These are phyloP conservation scores for Fusarium odoratissimum DNA, from an alignment of 2,329 filamentous ascomycete genomes.

Conservation along the genomic window DNA sequence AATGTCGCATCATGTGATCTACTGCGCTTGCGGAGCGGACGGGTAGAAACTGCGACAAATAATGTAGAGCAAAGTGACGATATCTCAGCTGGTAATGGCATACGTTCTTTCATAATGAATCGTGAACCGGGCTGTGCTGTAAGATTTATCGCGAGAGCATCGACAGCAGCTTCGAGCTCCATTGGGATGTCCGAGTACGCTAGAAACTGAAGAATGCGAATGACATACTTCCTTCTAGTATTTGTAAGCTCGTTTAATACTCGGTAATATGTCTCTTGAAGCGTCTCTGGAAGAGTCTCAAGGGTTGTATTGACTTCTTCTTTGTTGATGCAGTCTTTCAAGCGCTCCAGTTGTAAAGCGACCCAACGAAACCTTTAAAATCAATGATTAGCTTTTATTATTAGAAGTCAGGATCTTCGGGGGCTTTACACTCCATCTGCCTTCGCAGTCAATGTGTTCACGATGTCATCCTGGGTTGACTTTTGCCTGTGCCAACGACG, in stretches of 20 bases:
- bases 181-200: fast-evolving
- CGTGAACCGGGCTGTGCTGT: fast-evolving
- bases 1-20: no score
- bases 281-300: fast-evolving
- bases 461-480: fast-evolving
- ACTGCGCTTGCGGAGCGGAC: no score
- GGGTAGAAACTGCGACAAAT: background rate
- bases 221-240: fast-evolving
- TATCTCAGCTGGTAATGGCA: background rate
- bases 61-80: fast-evolving
- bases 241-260: fast-evolving
- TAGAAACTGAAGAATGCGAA: fast-evolving
- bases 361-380: background rate
- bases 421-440: background rate
- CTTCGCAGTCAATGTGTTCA: fast-evolving
- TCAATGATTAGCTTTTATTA: fast-evolving
- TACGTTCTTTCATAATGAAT: fast-evolving
- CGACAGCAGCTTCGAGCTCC: fast-evolving
- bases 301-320: fast-evolving
- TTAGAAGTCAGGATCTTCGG: fast-evolving
- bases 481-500: background rate
- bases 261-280: background rate
- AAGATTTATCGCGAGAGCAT: fast-evolving
- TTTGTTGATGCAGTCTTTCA: fast-evolving
- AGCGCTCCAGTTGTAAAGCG: fast-evolving